Evolutionary conservation across 495 filamentous ascomycete species (phyloP).

Genomic region (Daldinia bambusicola): DNA sequence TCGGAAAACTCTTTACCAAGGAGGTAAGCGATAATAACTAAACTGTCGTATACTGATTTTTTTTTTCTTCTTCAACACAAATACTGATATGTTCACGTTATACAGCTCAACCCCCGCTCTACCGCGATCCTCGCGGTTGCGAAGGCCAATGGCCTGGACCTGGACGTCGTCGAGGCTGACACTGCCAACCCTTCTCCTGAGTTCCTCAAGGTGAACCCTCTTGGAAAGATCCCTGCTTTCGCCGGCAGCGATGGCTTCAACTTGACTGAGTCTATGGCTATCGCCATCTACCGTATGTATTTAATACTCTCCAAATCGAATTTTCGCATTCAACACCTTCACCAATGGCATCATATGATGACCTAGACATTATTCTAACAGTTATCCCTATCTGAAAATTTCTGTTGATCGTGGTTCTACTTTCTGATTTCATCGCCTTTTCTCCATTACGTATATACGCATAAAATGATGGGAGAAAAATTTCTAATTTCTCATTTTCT

Average conservation of each 20-base stretch:
- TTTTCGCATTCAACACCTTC: constrained; percentile 19
- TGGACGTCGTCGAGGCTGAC: constrained; percentile 82
- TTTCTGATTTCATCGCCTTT: constrained; percentile 61
- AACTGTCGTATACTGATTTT: constrained; percentile 7
- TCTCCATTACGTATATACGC: constrained; percentile 24
- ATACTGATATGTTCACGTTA: constrained; percentile 47
- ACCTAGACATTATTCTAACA: constrained; percentile 75
- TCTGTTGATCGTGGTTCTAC: constrained; percentile 78
- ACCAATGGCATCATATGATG: constrained; percentile 70
- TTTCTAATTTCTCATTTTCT: constrained; percentile 50
- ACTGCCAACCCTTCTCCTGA: constrained; percentile 69
- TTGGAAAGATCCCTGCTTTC: constrained; percentile 92
- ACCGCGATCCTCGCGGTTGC: constrained; percentile 88
- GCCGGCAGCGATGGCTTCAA: constrained; percentile 90
- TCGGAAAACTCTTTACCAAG: constrained; percentile 95
- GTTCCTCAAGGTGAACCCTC: constrained; percentile 85
- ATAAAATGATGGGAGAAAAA: constrained; percentile 44
- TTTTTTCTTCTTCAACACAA: constrained; percentile 13
- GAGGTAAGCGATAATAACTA: constrained; percentile 67
- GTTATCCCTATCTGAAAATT: constrained; percentile 99
- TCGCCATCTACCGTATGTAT: constrained; percentile 95
- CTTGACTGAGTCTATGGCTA: constrained; percentile 90
- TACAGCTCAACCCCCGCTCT: constrained; percentile 87
- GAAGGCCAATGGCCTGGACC: constrained; percentile 91
- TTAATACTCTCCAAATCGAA: constrained; percentile 8